phyloP scores from a whole-genome alignment of 495 filamentous ascomycete species.

The Aspergillus kassunensis region DNA sequence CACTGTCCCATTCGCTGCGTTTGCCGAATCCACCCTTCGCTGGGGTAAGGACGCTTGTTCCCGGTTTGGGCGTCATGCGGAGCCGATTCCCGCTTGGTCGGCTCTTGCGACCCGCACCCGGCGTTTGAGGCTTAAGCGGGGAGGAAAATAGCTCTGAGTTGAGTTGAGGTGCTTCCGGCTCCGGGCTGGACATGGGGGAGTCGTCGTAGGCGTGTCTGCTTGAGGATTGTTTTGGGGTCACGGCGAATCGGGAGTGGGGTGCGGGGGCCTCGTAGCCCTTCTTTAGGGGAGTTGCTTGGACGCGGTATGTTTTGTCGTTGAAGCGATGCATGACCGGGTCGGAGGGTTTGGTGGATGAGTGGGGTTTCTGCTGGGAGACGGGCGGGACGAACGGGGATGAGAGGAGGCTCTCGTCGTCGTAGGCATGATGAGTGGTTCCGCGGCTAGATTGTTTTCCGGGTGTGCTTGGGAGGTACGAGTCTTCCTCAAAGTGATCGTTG shows the following conservation, averaged over 20 bases:
- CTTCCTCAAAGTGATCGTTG: slow-evolving; percentile 31
- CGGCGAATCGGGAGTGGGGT: slow-evolving; percentile 36
- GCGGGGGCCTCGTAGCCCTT: slow-evolving; percentile 32
- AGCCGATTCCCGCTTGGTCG: slow-evolving; percentile 32
- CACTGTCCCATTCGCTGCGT: slow-evolving; percentile 57
- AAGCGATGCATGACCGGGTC: slow-evolving; percentile 84
- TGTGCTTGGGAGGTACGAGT: slow-evolving; percentile 44
- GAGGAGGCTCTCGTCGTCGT: slow-evolving; percentile 36
- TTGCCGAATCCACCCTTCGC: slow-evolving; percentile 31
- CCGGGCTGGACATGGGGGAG: slow-evolving; percentile 72
- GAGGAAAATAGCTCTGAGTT: slow-evolving; percentile 84
- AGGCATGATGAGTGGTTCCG: slow-evolving; percentile 1
- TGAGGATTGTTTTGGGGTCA: slow-evolving; percentile 31
- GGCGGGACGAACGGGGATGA: slow-evolving; percentile 50
- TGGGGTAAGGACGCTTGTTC: slow-evolving; percentile 76
- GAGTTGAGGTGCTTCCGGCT: slow-evolving; percentile 74
- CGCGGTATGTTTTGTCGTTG: slow-evolving; percentile 87
- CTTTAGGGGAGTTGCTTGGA: slow-evolving; percentile 84
- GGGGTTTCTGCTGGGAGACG: slow-evolving; percentile 32
- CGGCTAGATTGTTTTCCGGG: slow-evolving; percentile 23
- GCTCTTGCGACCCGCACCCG: slow-evolving; percentile 35
- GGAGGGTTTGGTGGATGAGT: slow-evolving; percentile 23
- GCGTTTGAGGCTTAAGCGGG: slow-evolving; percentile 45
- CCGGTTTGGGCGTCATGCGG: slow-evolving; percentile 55
- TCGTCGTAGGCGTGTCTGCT: slow-evolving; percentile 34